Percentiles rank a stretch among this genome's conserved stretches.
Conservation (phyloP, 2,329 filamentous ascomycete genomes). For the Nemania diffusa region DNA sequence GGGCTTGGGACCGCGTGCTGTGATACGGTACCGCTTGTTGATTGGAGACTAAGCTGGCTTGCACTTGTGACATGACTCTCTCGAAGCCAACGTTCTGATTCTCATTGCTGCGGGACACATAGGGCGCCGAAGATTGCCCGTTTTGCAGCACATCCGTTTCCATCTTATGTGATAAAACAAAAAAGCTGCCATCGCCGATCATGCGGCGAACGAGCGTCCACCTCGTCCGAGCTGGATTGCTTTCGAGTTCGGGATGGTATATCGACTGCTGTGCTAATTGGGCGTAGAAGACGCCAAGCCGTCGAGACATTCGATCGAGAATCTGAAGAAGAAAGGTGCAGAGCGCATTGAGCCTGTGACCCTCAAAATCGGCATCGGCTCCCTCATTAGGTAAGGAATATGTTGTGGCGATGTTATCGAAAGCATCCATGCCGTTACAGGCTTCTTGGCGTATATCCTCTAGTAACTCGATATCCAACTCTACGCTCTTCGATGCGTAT, state of each 20-base stretch:
- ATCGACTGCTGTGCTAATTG: conserved; percentile 61
- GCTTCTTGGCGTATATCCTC: conserved; percentile 64
- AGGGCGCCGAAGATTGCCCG: conserved; percentile 38
- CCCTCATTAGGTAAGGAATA: conserved; percentile 34
- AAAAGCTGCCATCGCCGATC: conserved; percentile 63
- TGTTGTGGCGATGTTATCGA: conserved; percentile 53
- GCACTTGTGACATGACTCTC: conserved; percentile 56
- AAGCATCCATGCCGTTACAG: conserved; percentile 65
- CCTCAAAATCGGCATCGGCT: conserved; percentile 53
- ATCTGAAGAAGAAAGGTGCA: conserved; percentile 62
- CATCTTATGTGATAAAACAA: conserved; percentile 57
- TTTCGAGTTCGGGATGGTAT: conserved; percentile 63
- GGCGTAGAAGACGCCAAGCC: conserved; percentile 63
- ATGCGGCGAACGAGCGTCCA: conserved; percentile 62
- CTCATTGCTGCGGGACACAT: conserved; percentile 43
- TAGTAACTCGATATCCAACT: conserved; percentile 63
- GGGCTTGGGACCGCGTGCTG: conserved; percentile 37
- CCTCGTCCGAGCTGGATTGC: conserved; percentile 62
- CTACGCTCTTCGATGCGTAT: conserved; percentile 60
- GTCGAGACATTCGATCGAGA: conserved; percentile 63
- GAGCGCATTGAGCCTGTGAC: conserved; percentile 53
- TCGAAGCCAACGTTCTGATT: conserved; percentile 57
- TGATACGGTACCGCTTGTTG: conserved; percentile 35
- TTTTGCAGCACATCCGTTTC: conserved; percentile 43
- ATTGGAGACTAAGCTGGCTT: conserved; percentile 48